Conservation (phyloP, 176 grass and related monocot species). For the Eremochloa ophiuroides region DNA sequence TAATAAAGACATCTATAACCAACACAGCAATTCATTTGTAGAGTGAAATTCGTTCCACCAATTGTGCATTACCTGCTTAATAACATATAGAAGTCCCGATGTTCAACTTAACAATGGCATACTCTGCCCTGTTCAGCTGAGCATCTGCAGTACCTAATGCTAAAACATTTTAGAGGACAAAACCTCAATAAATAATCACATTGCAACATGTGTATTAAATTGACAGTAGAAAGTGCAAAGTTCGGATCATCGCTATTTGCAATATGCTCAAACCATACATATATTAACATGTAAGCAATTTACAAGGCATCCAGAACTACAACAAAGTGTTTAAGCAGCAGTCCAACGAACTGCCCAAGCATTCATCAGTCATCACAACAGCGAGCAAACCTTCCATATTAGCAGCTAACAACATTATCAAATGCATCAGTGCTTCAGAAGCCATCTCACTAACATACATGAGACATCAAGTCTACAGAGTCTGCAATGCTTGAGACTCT, state of each 20-base stretch:
- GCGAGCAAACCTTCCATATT: conserved; percentile 32
- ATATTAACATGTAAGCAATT: conserved; percentile 45
- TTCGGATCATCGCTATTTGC: conserved; percentile 9
- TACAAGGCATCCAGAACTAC: conserved; percentile 18
- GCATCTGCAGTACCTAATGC: conserved; percentile 38
- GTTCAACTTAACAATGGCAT: conserved; percentile 32
- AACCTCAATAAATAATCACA: conserved; percentile 17
- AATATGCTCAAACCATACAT: conserved; percentile 28
- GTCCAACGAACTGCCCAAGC: conserved; percentile 7
- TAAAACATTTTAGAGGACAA: conserved; percentile 43
- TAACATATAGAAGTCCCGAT: background rate
- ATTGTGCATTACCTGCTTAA: conserved; percentile 21
- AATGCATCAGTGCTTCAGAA: conserved; percentile 19
- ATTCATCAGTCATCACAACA: conserved; percentile 44
- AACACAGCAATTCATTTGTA: conserved; percentile 3
- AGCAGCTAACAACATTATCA: conserved; percentile 33
- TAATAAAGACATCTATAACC: conserved; percentile 17
- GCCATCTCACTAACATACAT: conserved; percentile 48
- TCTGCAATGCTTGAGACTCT: conserved; percentile 12
- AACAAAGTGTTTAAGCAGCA: conserved; percentile 18
- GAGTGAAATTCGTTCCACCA: background rate
- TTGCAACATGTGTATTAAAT: conserved; percentile 23
- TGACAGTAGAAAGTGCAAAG: conserved; percentile 13
- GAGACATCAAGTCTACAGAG: conserved; percentile 34
- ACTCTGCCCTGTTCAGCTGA: background rate